phyloP scores from a whole-genome alignment of 192 early-diverging fungal genomes.

The Podila minutissima region DNA sequence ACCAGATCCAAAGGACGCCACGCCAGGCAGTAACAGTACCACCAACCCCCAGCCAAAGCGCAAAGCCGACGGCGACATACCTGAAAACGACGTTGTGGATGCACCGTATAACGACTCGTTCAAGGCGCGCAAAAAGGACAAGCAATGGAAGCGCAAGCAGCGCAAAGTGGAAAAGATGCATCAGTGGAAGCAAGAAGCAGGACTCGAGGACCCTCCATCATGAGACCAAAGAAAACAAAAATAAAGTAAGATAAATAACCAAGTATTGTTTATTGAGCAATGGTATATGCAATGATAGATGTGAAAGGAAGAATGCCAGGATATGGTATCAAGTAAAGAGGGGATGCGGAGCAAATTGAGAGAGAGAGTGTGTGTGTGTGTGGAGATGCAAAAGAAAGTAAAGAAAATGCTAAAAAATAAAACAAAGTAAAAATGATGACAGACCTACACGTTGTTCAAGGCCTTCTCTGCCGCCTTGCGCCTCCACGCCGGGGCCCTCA shows the following conservation, averaged over 20 bases:
- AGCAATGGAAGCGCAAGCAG: not conserved
- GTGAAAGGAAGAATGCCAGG: too few species aligned
- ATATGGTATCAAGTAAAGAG: too few species aligned
- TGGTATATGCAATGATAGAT: too few species aligned
- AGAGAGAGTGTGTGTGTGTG: too few species aligned
- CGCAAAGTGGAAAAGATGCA: constrained; percentile 2
- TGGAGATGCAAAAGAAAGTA: not conserved
- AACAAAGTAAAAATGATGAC: not conserved
- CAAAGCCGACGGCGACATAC: not conserved
- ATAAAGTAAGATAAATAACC: not conserved
- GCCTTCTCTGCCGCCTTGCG: constrained; percentile 28
- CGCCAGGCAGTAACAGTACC: not conserved
- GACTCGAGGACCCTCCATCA: not conserved
- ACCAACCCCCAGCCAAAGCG: not conserved
- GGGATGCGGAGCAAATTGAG: too few species aligned
- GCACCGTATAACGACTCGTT: not conserved
- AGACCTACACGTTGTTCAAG: constrained; percentile 8
- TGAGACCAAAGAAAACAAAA: not conserved
- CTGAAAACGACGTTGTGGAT: not conserved
- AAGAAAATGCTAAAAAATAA: not conserved
- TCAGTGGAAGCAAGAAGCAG: constrained; percentile 1
- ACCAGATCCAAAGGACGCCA: not conserved
- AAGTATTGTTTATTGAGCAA: too few species aligned
- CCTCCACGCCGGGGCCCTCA: constrained; percentile 28
- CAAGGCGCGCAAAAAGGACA: not conserved